Evolutionary conservation across 257 asterid genomes (phyloP), one percentile per base, ranked within the genome.

Genomic region (Jaltomata sinuosa): DNA sequence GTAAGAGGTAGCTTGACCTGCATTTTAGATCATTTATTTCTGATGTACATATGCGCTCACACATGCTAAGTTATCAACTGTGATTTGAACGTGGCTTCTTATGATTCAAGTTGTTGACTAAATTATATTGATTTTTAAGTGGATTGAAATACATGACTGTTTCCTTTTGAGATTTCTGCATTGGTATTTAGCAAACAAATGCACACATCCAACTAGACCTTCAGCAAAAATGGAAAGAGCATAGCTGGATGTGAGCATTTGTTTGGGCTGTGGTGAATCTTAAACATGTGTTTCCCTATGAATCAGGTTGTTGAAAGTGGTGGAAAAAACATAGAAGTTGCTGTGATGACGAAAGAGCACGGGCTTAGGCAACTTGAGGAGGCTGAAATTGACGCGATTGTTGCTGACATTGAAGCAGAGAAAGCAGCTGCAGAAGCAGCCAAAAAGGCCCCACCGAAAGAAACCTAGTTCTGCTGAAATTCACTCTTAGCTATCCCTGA

Each of bases 401-500:
- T 91, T 85, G 96, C 94, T 8, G 98, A 94, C 74, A 94, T 94
- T 42, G 98, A 94, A 76, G 98, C 96, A 19, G 99, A 94, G 89
- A 94, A 96, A 84, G 98, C 99, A 2, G 99, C 99, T 83, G 98
- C 98, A 3, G 99, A 96, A 89, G 98, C 98, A 88, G 99, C 99
- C 42, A 96, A 94, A 92, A 96, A 96, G 89, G 94, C 88, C 67
- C 98, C 95, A 12, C 88, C 92, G 83, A 47, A 89, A 79, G 91
- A 94, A 88, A 84, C 85, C 88, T 87, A 94, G 85, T 71, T 77
- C 67, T 38, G 62, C 86, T 82, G 47, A 71, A 72, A 57, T 59
- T 59, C 19, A 5, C 19, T 4, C 45, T 15, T 69, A 31, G 10
- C 79, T 31, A 47, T 69, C 12, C 71, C 42, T 82, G 83, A 72